These are phyloP conservation scores for Penicillium turbatum DNA, from an alignment of 495 filamentous ascomycete species.

Conservation along the genomic window DNA sequence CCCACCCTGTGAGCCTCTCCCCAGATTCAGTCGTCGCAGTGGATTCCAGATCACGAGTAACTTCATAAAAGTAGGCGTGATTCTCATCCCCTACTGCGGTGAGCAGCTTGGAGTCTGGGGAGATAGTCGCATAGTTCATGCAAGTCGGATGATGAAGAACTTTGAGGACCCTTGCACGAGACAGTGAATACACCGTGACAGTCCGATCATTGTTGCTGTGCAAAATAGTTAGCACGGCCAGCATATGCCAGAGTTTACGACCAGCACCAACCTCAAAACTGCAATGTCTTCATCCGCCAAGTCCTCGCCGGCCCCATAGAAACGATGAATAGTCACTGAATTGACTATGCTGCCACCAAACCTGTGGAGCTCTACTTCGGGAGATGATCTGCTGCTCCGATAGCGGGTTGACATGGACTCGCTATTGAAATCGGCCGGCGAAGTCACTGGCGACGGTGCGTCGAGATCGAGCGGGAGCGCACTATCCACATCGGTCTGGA, in stretches of 20 bases:
- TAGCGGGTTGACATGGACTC: conserved; percentile 28
- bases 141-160: conserved; percentile 67
- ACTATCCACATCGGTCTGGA: conserved; percentile 54
- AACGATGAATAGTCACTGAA: conserved; percentile 63
- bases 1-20: conserved; percentile 39
- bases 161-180: conserved; percentile 56
- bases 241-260: not conserved
- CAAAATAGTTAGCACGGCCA: conserved; percentile 9
- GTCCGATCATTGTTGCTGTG: conserved; percentile 83
- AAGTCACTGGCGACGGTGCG: conserved; percentile 27
- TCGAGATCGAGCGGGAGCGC: conserved; percentile 56
- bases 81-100: conserved; percentile 82
- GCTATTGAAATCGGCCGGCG: conserved; percentile 20
- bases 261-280: conserved; percentile 53
- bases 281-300: conserved; percentile 57
- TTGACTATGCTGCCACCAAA: conserved; percentile 62
- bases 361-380: conserved; percentile 50
- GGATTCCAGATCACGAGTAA: conserved; percentile 36
- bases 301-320: conserved; percentile 45
- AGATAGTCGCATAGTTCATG: conserved; percentile 91
- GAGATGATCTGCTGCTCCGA: conserved; percentile 30
- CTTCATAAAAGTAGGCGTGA: conserved; percentile 73
- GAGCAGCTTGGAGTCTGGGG: conserved; percentile 77
- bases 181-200: conserved; percentile 72
- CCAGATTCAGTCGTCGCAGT: conserved; percentile 41